phyloP scores from a whole-genome alignment of 176 grass and related monocot species.

The Urochloa ruziziensis region DNA sequence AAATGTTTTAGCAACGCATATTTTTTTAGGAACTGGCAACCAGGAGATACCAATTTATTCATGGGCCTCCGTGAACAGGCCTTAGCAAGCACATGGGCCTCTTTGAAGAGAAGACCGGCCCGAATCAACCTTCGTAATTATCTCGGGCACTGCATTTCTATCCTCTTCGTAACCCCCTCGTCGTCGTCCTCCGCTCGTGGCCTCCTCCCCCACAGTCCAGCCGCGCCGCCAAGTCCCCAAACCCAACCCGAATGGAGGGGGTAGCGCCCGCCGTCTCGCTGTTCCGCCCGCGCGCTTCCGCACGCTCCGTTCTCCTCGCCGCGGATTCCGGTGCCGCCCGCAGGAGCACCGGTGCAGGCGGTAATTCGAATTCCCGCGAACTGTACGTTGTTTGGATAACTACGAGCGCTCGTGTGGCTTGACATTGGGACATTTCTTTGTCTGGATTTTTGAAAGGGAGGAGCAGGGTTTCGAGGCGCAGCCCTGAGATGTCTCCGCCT shows the following conservation, averaged over 20 bases:
- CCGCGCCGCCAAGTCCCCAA: slow-evolving; percentile 5
- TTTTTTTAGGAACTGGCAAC: too few relatives aligned
- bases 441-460: slow-evolving; percentile 10
- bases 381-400: background rate
- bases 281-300: slow-evolving; percentile 2
- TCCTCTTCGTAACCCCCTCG: background rate
- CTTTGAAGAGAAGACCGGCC: background rate
- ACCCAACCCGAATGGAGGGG: slow-evolving; percentile 39
- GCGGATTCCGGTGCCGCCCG: background rate
- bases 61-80: background rate
- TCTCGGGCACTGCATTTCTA: background rate
- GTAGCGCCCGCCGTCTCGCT: slow-evolving; percentile 5
- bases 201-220: background rate
- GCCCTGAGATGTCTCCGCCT: slow-evolving; percentile 22
- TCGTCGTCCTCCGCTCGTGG: background rate
- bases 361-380: slow-evolving; percentile 2
- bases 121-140: background rate
- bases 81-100: background rate
- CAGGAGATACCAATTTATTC: too few relatives aligned
- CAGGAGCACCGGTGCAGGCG: background rate
- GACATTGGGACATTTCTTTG: background rate
- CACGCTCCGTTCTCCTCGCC: background rate
- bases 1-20: too few relatives aligned
- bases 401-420: background rate
- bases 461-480: slow-evolving; percentile 10